Conservation (phyloP, 2,329 filamentous ascomycete genomes). For the Sclerotinia glacialis region DNA sequence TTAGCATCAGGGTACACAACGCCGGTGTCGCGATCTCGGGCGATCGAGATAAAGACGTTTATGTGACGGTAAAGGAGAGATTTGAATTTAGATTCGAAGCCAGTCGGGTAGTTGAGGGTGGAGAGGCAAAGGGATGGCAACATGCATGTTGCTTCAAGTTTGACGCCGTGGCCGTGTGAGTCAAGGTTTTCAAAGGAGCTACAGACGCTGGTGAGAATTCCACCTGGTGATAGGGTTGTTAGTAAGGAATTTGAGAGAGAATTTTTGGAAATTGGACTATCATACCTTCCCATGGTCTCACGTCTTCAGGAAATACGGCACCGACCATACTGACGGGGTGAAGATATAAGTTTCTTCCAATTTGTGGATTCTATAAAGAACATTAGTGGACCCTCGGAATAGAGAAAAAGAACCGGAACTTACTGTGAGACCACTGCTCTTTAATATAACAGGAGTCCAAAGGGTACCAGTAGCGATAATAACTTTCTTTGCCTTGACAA, state of each 20-base stretch:
- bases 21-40: conserved; percentile 73
- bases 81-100: conserved; percentile 69
- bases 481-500: conserved; percentile 76
- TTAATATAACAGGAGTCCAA: conserved; percentile 71
- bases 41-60: conserved; percentile 69
- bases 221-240: conserved; percentile 39
- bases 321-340: conserved; percentile 66
- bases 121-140: conserved; percentile 63
- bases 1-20: conserved; percentile 68
- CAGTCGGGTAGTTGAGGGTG: conserved; percentile 63
- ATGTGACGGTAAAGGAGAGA: conserved; percentile 66
- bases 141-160: conserved; percentile 77
- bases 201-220: conserved; percentile 76
- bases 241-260: not conserved
- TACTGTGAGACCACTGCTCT: conserved; percentile 72
- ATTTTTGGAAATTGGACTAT: not conserved
- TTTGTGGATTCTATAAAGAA: conserved; percentile 60
- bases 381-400: conserved; percentile 18
- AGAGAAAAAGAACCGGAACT: not conserved
- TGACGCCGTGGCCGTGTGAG: conserved; percentile 73
- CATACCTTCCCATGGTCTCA: conserved; percentile 61
- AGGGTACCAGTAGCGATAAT: conserved; percentile 75
- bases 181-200: conserved; percentile 79
- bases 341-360: conserved; percentile 77
- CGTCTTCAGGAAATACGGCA: conserved; percentile 67